Base-by-base conservation (phyloP, 495 filamentous ascomycete genomes). In the Corynascus novoguineensis region DNA sequence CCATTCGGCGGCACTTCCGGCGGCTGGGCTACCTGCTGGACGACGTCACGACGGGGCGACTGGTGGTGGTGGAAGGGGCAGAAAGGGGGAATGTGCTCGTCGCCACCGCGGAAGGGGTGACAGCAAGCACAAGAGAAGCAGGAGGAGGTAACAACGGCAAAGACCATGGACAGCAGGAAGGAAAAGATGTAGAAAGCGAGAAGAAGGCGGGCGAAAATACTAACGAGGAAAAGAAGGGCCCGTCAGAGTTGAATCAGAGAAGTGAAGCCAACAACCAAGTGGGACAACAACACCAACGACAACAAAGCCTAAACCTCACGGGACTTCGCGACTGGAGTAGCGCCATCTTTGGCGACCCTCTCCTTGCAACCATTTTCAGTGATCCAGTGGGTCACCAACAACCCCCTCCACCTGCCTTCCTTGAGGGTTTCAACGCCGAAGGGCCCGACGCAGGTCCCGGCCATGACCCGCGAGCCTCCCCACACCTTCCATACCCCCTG, bases 331-430 rank as follows among this genome's bases (percentile, higher is more conserved):
- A 78, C 62, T 84, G 78, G 75, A 78, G 76, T 34, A 75, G 76
- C 52, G 75, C 73, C 49, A 54, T 85, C 11, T 85, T 84, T 61
- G 83, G 83, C 31, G 83, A 86, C 59, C 81, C 82, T 3, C 66
- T 81, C 17, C 65, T 86, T 41, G 73, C 73, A 4, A 71, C 71
- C 5, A 74, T 73, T 5, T 83, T 84, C 60, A 66, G 64, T 44
- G 72, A 72, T 12, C 64, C 68, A 19, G n/a, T n/a, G n/a, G n/a
- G n/a, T n/a, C 32, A 25, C 17, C 50, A 21, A 0, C 60, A 34
- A 5, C 25, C 38, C 28, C 72, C 74, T 0, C 73, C 70, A 11
- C 59, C 71, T 10, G 74, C 70, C 2, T 81, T 83, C 56, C 64
- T 77, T 1, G 60, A 58, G 27, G 73, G 73, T 10, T 47, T 59